phyloP scores from a whole-genome alignment of 305 asterid species.

The Solanum aculeatissimum region DNA sequence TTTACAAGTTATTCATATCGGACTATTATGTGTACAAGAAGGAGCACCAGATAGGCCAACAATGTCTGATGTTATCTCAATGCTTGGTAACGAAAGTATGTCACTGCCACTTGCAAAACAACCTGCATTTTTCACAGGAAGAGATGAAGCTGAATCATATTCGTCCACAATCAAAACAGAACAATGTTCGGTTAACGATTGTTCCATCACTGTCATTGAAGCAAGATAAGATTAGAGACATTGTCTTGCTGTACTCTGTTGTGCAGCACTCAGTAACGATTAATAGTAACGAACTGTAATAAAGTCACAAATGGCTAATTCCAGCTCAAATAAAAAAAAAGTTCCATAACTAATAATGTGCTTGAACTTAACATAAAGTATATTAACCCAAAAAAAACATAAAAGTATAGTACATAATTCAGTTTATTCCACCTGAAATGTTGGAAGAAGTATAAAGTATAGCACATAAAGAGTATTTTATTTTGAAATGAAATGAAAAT shows the following conservation, averaged over 20 bases:
- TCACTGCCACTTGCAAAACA: conserved; percentile 19
- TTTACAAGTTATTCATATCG: conserved; percentile 29
- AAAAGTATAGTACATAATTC: no score
- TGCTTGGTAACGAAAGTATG: conserved; percentile 21
- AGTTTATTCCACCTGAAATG: no score
- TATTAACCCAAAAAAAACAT: no score
- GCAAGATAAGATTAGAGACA: not conserved
- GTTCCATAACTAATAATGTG: no score
- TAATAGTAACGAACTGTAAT: no score
- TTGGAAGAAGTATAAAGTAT: no score
- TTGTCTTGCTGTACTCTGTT: not conserved
- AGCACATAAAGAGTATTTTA: no score
- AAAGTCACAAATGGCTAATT: no score
- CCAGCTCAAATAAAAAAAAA: no score
- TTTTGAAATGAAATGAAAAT: no score
- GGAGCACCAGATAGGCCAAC: conserved; percentile 46
- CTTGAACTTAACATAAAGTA: no score
- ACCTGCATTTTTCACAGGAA: conserved; percentile 32
- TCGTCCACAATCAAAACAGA: not conserved
- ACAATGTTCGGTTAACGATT: not conserved
- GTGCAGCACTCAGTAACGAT: no score
- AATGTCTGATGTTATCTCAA: conserved; percentile 26
- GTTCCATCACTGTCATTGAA: not conserved
- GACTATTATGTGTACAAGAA: conserved; percentile 48
- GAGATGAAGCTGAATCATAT: not conserved